These are phyloP conservation scores for Rutstroemia sp. DNA, from an alignment of 2,329 filamentous ascomycete species.

Conservation along the genomic window DNA sequence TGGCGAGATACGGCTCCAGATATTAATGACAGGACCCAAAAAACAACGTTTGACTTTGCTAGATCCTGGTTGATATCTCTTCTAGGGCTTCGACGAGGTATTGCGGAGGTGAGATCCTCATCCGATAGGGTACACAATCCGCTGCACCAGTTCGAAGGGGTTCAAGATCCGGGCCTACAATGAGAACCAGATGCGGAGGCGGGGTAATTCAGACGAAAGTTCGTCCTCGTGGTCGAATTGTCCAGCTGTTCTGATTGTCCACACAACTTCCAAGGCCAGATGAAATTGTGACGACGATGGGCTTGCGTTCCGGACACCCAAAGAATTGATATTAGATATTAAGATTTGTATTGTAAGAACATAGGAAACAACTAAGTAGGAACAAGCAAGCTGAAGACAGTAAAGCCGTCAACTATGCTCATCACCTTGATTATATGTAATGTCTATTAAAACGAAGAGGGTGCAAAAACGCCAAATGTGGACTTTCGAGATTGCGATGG, in stretches of 20 bases:
- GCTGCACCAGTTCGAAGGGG: too few species aligned
- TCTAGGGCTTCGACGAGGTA: too few species aligned
- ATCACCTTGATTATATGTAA: slow-evolving; percentile 11
- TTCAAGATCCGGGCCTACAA: too few species aligned
- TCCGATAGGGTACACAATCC: too few species aligned
- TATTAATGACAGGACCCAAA: too few species aligned
- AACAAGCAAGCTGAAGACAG: slow-evolving; percentile 25
- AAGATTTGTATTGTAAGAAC: slow-evolving; percentile 13
- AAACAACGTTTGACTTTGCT: too few species aligned
- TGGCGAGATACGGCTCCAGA: neutral
- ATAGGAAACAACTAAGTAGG: slow-evolving; percentile 2
- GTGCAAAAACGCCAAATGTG: neutral
- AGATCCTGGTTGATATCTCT: too few species aligned
- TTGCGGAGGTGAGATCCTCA: neutral
- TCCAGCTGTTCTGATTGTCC: neutral
- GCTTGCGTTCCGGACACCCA: slow-evolving; percentile 21
- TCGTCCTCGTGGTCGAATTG: neutral
- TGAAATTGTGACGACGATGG: neutral
- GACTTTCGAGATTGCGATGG: too few species aligned
- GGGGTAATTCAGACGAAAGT: too few species aligned
- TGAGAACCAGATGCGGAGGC: too few species aligned
- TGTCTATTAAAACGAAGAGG: neutral
- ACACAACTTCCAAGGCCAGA: neutral
- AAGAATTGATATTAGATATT: slow-evolving; percentile 20
- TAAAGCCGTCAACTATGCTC: slow-evolving; percentile 25